Percentiles rank a stretch among this genome's conserved stretches.
These are phyloP conservation scores for Panaeolus cyanescens DNA, from an alignment of 768 basidiomycete species.

Conservation along the genomic window DNA sequence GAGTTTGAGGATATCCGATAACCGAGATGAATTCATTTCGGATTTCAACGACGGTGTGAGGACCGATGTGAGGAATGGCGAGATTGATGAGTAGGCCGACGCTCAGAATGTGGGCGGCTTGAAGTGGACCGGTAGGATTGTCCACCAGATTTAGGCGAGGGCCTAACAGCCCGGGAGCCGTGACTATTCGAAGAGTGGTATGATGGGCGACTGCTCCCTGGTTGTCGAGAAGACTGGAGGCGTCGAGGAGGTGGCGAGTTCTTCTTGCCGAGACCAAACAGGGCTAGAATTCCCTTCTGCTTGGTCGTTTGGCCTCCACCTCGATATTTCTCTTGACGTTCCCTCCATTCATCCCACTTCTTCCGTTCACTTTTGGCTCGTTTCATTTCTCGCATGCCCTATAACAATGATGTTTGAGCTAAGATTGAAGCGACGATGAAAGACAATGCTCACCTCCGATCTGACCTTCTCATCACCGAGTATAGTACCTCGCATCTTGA, in stretches of 20 bases:
- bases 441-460: conserved; percentile 36
- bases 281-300: conserved; percentile 17
- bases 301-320: not conserved
- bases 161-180: conserved; percentile 11
- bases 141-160: conserved; percentile 13
- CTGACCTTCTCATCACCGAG: conserved; percentile 61
- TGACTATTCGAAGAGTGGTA: conserved; percentile 10
- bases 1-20: not conserved
- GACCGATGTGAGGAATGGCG: conserved; percentile 11
- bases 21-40: conserved; percentile 2
- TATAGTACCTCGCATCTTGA: conserved; percentile 77
- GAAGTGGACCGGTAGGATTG: conserved; percentile 9
- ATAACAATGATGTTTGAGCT: conserved; percentile 1
- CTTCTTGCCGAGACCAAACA: conserved; percentile 20
- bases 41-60: not conserved
- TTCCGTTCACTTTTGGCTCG: conserved; percentile 41
- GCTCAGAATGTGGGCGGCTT: conserved; percentile 2
- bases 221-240: not conserved
- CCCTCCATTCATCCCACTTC: conserved; percentile 11
- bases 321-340: not conserved
- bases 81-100: conserved; percentile 12
- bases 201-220: conserved; percentile 6
- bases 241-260: not conserved
- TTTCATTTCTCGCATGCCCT: conserved; percentile 75
- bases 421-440: conserved; percentile 1